Evolutionary conservation across 768 basidiomycete genomes (phyloP).

Genomic region (Suillus spraguei): DNA sequence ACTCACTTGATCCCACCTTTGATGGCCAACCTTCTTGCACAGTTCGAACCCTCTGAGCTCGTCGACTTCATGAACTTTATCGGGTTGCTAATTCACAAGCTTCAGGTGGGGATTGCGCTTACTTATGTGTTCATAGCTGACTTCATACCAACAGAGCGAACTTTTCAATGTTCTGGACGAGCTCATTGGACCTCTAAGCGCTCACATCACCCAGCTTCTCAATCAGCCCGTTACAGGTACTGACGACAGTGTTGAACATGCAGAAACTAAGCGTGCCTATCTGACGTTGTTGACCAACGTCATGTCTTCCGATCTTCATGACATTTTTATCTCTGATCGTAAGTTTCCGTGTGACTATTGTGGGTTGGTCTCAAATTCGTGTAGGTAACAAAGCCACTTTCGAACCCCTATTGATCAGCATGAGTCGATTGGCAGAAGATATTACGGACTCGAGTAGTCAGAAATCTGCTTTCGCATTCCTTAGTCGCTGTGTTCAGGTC

Average conservation of each 20-base stretch:
- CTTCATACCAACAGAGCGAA: conserved; percentile 55
- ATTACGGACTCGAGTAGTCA: conserved; percentile 75
- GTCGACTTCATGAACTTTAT: conserved; percentile 97
- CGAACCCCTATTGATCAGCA: conserved; percentile 73
- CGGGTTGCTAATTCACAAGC: conserved; percentile 84
- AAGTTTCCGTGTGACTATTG: conserved; percentile 30
- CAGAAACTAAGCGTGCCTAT: conserved; percentile 88
- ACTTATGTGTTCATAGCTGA: conserved; percentile 6
- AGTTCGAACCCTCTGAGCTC: conserved; percentile 91
- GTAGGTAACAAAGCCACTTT: conserved; percentile 67
- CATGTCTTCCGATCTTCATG: conserved; percentile 78
- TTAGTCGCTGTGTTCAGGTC: conserved; percentile 62
- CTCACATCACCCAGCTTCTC: conserved; percentile 78
- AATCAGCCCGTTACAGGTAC: conserved; percentile 84
- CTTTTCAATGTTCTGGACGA: conserved; percentile 90
- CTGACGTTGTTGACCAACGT: conserved; percentile 80
- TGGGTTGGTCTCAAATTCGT: conserved; percentile 7
- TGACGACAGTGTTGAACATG: conserved; percentile 79
- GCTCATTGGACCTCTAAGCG: conserved; percentile 82
- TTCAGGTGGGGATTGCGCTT: conserved; percentile 59
- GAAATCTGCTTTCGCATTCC: conserved; percentile 79
- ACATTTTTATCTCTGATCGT: conserved; percentile 89
- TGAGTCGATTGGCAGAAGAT: conserved; percentile 75
- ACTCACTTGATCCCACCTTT: conserved; percentile 87
- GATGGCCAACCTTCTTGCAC: conserved; percentile 87